phyloP scores from a whole-genome alignment of 176 grass and related monocot genomes.

The Zea luxurians region DNA sequence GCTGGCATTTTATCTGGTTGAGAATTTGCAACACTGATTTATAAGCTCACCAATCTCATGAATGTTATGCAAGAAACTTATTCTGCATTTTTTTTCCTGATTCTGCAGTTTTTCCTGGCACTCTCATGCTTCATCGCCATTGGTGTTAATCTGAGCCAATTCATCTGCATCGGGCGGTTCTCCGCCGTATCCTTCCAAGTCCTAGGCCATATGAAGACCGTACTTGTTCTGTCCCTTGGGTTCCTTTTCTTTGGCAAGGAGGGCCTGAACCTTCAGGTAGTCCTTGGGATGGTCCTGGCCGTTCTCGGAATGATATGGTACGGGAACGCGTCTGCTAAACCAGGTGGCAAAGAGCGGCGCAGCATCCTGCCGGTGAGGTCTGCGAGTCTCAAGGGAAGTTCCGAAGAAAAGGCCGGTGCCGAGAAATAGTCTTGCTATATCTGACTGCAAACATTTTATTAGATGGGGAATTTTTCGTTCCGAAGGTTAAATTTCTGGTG shows the following conservation, averaged over 20 bases:
- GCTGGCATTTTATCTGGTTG: neutral
- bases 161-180: constrained; percentile 49
- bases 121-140: constrained; percentile 11
- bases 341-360: constrained; percentile 37
- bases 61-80: neutral
- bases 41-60: neutral
- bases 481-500: neutral
- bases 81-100: neutral
- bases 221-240: constrained; percentile 45
- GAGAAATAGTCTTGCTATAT: neutral
- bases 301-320: constrained; percentile 46
- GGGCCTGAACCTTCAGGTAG: constrained; percentile 39
- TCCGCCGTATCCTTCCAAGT: constrained; percentile 49
- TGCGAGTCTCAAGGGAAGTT: constrained; percentile 6
- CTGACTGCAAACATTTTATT: neutral
- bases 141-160: constrained; percentile 7
- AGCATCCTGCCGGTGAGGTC: neutral
- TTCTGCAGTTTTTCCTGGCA: neutral
- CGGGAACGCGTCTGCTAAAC: constrained; percentile 31
- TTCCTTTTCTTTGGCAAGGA: constrained; percentile 46
- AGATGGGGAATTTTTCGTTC: too few relatives aligned
- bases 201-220: constrained; percentile 48
- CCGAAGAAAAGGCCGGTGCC: neutral
- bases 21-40: neutral
- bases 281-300: constrained; percentile 38